A percentile compares a stretch with the other conserved stretches of the same genome.
Conservation (phyloP, 1,284 basidiomycete species). For the Golubevia pallescens region DNA sequence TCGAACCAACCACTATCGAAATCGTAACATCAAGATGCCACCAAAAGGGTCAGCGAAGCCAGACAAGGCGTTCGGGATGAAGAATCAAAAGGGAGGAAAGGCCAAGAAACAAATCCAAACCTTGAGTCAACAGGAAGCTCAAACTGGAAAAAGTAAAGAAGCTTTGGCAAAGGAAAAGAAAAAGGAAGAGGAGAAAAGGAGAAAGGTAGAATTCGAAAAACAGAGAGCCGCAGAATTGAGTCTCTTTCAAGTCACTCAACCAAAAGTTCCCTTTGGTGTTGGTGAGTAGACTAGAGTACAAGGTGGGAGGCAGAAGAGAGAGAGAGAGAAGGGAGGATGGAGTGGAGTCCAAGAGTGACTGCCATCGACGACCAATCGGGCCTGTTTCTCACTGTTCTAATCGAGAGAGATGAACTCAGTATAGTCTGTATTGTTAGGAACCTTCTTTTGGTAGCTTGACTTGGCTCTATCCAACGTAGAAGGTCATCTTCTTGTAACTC, state of each 20-base stretch:
- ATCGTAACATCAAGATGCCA: slow-evolving; percentile 33
- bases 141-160: slow-evolving; percentile 79
- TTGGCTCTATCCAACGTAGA: no score
- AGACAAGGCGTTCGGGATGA: slow-evolving; percentile 81
- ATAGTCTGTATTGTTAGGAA: slow-evolving; percentile 7
- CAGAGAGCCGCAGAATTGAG: slow-evolving; percentile 65
- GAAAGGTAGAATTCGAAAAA: slow-evolving; percentile 83
- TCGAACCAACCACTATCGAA: background rate
- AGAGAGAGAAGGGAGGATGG: background rate
- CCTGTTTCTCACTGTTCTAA: background rate
- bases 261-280: slow-evolving; percentile 90
- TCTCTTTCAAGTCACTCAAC: slow-evolving; percentile 63
- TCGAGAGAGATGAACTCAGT: background rate
- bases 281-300: slow-evolving; percentile 63
- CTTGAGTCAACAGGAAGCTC: slow-evolving; percentile 75
- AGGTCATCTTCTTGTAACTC: background rate
- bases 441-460: background rate
- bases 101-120: slow-evolving; percentile 83
- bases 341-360: background rate
- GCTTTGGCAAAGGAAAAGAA: slow-evolving; percentile 80
- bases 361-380: slow-evolving; percentile 1
- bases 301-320: background rate
- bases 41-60: slow-evolving; percentile 47
- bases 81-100: slow-evolving; percentile 91
- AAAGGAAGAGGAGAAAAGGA: slow-evolving; percentile 82